Evolutionary conservation across 208 protist genomes (phyloP).

Genomic region (Crithidia thermophila): DNA sequence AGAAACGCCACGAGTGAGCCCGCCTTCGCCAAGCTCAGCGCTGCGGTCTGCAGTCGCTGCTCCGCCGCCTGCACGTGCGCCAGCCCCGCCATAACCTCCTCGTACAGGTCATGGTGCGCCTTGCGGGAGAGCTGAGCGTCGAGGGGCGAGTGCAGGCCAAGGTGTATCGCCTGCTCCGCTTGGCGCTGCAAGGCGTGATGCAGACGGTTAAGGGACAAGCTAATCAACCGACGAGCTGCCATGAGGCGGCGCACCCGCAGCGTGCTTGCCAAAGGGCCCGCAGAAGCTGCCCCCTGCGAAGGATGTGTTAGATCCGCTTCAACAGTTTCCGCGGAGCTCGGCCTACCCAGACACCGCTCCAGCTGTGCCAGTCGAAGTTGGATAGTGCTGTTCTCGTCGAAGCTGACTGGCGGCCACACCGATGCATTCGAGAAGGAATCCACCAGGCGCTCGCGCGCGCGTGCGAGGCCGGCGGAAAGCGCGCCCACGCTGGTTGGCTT

Average conservation of each 20-base stretch:
- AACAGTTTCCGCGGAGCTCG: not conserved
- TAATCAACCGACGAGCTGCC: conserved; percentile 52
- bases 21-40: conserved; percentile 30
- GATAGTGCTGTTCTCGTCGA: conserved; percentile 54
- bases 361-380: conserved; percentile 47
- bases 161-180: conserved; percentile 46
- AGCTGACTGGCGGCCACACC: conserved; percentile 72
- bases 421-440: conserved; percentile 39
- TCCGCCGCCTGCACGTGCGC: conserved; percentile 41
- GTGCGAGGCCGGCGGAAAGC: not conserved
- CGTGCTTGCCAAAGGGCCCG: not conserved
- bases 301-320: too few species aligned
- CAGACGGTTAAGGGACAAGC: conserved; percentile 59
- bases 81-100: conserved; percentile 47
- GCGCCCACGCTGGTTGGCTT: not conserved
- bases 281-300: too few species aligned
- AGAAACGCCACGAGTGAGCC: conserved; percentile 50
- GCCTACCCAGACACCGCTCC: conserved; percentile 35
- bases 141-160: conserved; percentile 63
- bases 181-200: conserved; percentile 61
- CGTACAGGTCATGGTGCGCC: conserved; percentile 51
- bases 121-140: conserved; percentile 66
- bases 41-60: conserved; percentile 31
- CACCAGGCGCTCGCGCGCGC: conserved; percentile 34
- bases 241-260: conserved; percentile 51